phyloP scores from a whole-genome alignment of 768 basidiomycete genomes.

The Hericium rajendrae region DNA sequence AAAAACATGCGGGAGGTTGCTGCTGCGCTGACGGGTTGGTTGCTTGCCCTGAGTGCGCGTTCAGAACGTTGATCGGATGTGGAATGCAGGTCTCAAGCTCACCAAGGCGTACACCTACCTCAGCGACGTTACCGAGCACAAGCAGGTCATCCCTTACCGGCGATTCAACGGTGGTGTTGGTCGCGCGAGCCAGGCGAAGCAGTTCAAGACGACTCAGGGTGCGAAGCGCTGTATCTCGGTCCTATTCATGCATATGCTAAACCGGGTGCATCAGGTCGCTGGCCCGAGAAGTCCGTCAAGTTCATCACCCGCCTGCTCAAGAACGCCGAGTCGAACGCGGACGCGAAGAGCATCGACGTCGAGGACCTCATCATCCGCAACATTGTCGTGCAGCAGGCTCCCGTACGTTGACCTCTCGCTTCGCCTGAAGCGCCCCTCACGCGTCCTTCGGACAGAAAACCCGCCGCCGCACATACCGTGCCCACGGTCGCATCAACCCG shows the following conservation, averaged over 20 bases:
- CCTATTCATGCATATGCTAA: not conserved
- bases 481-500: constrained; percentile 95
- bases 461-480: constrained; percentile 98
- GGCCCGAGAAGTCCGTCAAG: constrained; percentile 98
- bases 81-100: constrained; percentile 71
- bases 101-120: constrained; percentile 95
- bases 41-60: not conserved
- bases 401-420: constrained; percentile 43
- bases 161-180: constrained; percentile 94
- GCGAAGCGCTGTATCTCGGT: constrained; percentile 21
- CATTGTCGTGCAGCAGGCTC: constrained; percentile 98
- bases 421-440: not conserved
- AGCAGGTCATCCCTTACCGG: constrained; percentile 93
- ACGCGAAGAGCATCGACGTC: constrained; percentile 89
- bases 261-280: constrained; percentile 62
- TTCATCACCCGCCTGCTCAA: constrained; percentile 92
- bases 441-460: constrained; percentile 59
- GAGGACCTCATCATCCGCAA: constrained; percentile 93
- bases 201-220: constrained; percentile 97
- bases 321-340: constrained; percentile 99
- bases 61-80: constrained; percentile 5
- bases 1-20: constrained; percentile 99
- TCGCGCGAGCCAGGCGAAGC: constrained; percentile 88
- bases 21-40: constrained; percentile 80
- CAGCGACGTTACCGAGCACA: constrained; percentile 90